phyloP scores from a whole-genome alignment of 2,329 filamentous ascomycete species.

The Colletotrichum noveboracense region DNA sequence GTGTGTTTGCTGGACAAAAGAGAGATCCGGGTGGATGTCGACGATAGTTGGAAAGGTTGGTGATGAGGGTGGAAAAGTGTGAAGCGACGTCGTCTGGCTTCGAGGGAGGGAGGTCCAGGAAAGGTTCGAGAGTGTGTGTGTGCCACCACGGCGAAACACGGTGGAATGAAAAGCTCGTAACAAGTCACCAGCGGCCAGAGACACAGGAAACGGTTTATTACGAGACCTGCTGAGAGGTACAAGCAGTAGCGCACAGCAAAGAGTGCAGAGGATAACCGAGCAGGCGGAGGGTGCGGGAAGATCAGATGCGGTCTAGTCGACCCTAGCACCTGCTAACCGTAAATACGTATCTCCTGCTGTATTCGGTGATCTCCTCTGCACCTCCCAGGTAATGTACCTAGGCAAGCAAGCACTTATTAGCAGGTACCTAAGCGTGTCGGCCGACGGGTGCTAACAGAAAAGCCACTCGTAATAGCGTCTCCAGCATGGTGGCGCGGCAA shows the following conservation, averaged over 20 bases:
- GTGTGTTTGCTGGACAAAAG: neutral
- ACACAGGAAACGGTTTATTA: neutral
- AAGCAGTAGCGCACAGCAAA: neutral
- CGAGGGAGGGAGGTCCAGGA: neutral
- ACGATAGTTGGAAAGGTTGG: neutral
- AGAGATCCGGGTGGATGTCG: neutral
- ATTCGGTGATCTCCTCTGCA: neutral
- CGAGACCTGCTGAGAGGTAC: neutral
- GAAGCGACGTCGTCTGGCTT: neutral
- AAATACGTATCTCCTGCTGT: neutral
- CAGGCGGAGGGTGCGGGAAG: neutral
- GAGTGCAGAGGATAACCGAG: neutral
- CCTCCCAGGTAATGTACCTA: neutral
- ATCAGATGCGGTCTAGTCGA: neutral
- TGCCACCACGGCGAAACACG: constrained; percentile 17
- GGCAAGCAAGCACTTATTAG: neutral
- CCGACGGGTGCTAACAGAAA: constrained; percentile 12
- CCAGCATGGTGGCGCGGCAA: constrained; percentile 2
- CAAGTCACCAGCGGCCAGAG: neutral
- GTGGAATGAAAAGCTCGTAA: constrained; percentile 9
- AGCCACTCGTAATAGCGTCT: constrained; percentile 17
- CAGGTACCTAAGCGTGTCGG: neutral
- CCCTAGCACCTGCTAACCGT: neutral
- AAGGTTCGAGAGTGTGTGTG: neutral
- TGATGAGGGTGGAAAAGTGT: neutral